Evolutionary conservation across 2,329 filamentous ascomycete genomes (phyloP).

Genomic region (Colletotrichum sp.): DNA sequence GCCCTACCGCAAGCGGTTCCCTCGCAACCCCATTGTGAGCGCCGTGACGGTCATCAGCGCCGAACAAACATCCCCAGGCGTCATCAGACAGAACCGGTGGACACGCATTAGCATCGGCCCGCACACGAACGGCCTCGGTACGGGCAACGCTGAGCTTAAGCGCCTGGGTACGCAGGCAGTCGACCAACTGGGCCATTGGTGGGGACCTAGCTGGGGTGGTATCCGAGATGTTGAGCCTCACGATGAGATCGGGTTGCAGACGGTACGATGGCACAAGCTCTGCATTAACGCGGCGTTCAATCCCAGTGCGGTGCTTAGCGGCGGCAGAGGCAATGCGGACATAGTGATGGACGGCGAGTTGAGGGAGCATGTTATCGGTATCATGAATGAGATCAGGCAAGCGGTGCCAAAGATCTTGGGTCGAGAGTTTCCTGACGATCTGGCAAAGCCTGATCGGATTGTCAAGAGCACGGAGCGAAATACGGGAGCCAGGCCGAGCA

Average conservation of each 20-base stretch:
- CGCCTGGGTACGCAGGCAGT: constrained; percentile 47
- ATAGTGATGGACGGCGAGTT: constrained; percentile 71
- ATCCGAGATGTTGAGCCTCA: constrained; percentile 71
- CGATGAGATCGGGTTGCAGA: constrained; percentile 70
- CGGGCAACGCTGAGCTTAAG: constrained; percentile 35
- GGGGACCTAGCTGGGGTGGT: constrained; percentile 57
- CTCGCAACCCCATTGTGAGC: constrained; percentile 64
- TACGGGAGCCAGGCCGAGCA: constrained; percentile 67
- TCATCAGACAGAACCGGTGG: constrained; percentile 75
- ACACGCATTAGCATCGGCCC: constrained; percentile 74
- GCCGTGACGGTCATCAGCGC: constrained; percentile 74
- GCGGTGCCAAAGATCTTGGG: constrained; percentile 69
- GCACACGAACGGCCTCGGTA: constrained; percentile 58
- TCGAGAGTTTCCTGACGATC: constrained; percentile 60
- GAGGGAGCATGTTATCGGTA: constrained; percentile 62
- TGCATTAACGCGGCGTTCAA: constrained; percentile 81
- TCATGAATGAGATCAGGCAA: constrained; percentile 74
- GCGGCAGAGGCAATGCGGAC: constrained; percentile 67
- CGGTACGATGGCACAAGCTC: constrained; percentile 77
- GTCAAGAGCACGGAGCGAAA: constrained; percentile 68
- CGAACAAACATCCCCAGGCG: constrained; percentile 67
- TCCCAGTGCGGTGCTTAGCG: constrained; percentile 71
- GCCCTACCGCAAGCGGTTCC: constrained; percentile 68
- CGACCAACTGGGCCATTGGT: constrained; percentile 53
- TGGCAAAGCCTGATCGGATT: constrained; percentile 68